phyloP scores from a whole-genome alignment of 202 grass and related monocot species.

The Schoenoplectus tabernaemontani region DNA sequence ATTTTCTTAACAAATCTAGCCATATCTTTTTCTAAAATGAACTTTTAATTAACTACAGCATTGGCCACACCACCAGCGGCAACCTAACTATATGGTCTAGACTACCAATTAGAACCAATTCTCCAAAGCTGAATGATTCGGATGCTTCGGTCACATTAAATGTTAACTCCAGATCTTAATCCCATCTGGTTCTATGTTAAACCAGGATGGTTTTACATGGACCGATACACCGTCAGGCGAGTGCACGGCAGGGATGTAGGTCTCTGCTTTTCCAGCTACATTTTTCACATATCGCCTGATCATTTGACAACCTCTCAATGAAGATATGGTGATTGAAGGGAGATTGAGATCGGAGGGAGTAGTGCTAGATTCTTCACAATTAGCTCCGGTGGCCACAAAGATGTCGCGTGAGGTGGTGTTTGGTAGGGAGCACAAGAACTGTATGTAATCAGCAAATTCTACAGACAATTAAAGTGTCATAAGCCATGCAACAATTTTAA shows the following conservation, averaged over 20 bases:
- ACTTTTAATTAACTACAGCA: background rate
- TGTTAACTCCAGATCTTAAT: constrained; percentile 33
- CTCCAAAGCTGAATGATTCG: constrained; percentile 35
- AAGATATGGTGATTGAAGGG: constrained; percentile 47
- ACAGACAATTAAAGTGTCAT: background rate
- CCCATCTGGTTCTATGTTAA: constrained; percentile 27
- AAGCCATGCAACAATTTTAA: background rate
- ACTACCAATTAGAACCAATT: constrained; percentile 48
- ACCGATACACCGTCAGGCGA: constrained; percentile 34
- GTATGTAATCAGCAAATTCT: constrained; percentile 40
- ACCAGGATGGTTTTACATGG: constrained; percentile 34
- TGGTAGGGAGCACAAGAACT: constrained; percentile 44
- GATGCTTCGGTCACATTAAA: constrained; percentile 26
- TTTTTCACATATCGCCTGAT: constrained; percentile 43
- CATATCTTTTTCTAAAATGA: background rate
- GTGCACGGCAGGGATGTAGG: constrained; percentile 30
- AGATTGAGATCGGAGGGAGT: constrained; percentile 45
- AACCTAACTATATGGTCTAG: constrained; percentile 45
- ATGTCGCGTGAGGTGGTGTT: constrained; percentile 23
- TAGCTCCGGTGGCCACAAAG: constrained; percentile 13
- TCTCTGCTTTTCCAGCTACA: constrained; percentile 32
- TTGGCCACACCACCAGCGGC: constrained; percentile 26
- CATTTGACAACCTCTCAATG: constrained; percentile 24
- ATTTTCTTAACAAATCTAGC: background rate
- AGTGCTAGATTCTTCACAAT: background rate